These are phyloP conservation scores for Xylariales sp. DNA, from an alignment of 2,329 filamentous ascomycete genomes.

Conservation along the genomic window DNA sequence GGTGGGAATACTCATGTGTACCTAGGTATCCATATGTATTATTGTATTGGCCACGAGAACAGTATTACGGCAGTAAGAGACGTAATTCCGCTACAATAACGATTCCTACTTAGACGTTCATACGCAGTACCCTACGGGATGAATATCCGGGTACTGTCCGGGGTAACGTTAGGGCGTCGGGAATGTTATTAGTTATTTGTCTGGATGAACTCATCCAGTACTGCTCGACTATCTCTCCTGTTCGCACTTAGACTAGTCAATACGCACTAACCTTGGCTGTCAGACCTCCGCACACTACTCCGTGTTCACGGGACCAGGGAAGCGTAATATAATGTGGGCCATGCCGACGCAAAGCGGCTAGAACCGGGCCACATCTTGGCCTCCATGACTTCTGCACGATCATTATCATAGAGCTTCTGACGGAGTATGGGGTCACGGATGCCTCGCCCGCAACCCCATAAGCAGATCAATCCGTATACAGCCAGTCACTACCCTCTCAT, in stretches of 20 bases:
- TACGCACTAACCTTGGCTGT: slow-evolving; percentile 21
- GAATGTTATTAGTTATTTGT: slow-evolving; percentile 13
- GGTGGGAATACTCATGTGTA: background rate
- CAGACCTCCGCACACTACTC: slow-evolving; percentile 17
- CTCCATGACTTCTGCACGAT: slow-evolving; percentile 12
- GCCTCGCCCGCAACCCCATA: slow-evolving; percentile 15
- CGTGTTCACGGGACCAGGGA: slow-evolving; percentile 32
- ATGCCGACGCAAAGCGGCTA: slow-evolving; percentile 41
- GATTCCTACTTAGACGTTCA: background rate
- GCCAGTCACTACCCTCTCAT: slow-evolving; percentile 24
- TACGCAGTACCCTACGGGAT: no score
- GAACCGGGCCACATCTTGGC: slow-evolving; percentile 36
- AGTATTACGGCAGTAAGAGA: background rate
- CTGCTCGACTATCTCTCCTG: background rate
- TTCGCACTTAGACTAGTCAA: slow-evolving; percentile 10
- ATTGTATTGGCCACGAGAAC: background rate
- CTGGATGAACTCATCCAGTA: background rate
- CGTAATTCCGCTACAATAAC: slow-evolving; percentile 2
- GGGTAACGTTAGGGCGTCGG: slow-evolving; percentile 12
- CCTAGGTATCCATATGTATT: no score
- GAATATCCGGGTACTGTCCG: no score
- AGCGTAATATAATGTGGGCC: slow-evolving; percentile 29
- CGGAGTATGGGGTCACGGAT: slow-evolving; percentile 19
- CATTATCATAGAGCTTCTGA: slow-evolving; percentile 2
- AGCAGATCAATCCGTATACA: slow-evolving; percentile 20